Conservation (phyloP, 2,329 filamentous ascomycete genomes). For the Phialophora expanda region DNA sequence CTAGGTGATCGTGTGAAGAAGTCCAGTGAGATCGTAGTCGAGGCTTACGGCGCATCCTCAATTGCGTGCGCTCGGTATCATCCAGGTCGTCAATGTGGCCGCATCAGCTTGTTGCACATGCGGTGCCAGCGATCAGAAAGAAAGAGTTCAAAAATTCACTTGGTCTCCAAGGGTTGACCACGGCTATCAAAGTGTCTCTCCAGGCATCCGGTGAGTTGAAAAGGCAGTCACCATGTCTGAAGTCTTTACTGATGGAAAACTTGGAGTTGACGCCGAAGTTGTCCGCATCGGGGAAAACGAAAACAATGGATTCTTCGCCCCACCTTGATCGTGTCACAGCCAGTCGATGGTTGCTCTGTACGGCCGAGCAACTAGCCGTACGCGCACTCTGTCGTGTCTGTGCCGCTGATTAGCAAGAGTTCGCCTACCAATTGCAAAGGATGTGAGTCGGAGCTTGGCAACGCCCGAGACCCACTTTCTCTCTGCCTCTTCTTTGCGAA, state of each 20-base stretch:
- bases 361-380: background rate
- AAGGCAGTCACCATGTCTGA: background rate
- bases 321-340: background rate
- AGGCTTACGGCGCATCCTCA: conserved; percentile 27
- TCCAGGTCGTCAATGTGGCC: conserved; percentile 12
- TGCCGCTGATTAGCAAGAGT: background rate
- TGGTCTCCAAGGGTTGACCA: background rate
- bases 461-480: background rate
- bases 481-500: background rate
- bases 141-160: background rate
- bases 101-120: conserved; percentile 4
- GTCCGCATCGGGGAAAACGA: background rate
- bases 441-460: background rate
- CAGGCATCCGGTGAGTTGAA: background rate
- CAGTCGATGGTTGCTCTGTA: background rate
- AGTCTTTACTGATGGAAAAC: background rate
- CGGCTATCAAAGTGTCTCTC: background rate
- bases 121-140: background rate
- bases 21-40: conserved; percentile 20
- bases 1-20: conserved; percentile 11
- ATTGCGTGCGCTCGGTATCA: conserved; percentile 15
- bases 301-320: conserved; percentile 1
- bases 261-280: background rate
- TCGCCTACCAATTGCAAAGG: background rate
- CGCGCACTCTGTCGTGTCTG: background rate